These are phyloP conservation scores for Toxoplasma gondii DNA, from an alignment of 169 alveolate genomes.

Conservation along the genomic window DNA sequence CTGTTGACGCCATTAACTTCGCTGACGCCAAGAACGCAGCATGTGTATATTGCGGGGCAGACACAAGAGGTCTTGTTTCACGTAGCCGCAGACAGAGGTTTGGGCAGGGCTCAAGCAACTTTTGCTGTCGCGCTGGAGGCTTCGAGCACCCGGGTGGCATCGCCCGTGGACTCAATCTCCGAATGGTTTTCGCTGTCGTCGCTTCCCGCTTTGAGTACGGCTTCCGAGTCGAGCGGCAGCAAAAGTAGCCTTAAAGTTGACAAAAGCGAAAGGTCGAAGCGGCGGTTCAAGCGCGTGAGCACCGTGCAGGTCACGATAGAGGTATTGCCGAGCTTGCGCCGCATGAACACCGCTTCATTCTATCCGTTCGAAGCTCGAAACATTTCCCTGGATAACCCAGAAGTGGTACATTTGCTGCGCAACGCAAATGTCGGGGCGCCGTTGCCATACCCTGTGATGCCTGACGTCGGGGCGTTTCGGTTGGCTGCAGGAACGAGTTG, in stretches of 20 bases:
- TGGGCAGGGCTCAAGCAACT: neutral
- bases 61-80: slow-evolving; percentile 6
- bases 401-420: neutral
- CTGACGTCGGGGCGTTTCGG: neutral
- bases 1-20: neutral
- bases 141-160: neutral
- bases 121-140: neutral
- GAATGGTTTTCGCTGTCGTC: neutral
- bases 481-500: neutral
- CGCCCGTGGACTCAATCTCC: neutral
- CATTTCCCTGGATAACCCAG: neutral
- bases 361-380: neutral
- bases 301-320: neutral
- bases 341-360: neutral
- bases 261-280: neutral
- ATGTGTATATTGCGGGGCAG: neutral
- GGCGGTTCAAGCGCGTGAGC: neutral
- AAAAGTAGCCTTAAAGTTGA: neutral
- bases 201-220: neutral
- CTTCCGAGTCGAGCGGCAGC: neutral
- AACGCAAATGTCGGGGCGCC: neutral
- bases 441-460: neutral
- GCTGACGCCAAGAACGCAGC: neutral
- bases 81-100: neutral
- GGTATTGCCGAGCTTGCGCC: neutral